Evolutionary conservation across 768 basidiomycete species (phyloP), one percentile per base, ranked within the genome.

Genomic region (Phylloporus sp.): DNA sequence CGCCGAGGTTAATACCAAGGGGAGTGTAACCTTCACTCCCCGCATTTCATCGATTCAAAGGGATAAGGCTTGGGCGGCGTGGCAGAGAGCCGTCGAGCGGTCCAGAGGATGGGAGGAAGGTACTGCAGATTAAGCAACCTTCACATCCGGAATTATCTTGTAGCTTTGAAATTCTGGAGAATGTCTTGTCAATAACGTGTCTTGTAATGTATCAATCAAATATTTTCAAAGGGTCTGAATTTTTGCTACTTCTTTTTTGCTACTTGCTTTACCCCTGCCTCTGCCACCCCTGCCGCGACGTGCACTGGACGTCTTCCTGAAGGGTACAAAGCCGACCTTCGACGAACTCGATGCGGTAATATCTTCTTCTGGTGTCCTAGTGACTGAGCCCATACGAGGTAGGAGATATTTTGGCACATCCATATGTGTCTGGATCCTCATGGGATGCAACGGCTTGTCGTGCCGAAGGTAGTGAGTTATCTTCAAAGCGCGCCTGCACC

Each of bases 321-420:
- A 95, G 0, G 88, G 86, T 16, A 88, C 81, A 59, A 91, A 90
- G 11, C 77, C 78, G 32, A 71, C 75, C 24, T 70, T 70, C 6
- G 53, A 27, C 5, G 48, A 10, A 34, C 72, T 47, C 27, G 38
- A 38, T 4, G 48, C 1, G 5, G 28, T 47, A 29, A 43, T 52
- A 16, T 54, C 63, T 22, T 62, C 72, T 3, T 50, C 65, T 12
- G 73, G 72, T 0, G 65, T 63, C 9, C 74, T 77, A 11, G 73
- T 44, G 3, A 86, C 82, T 4, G 57, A 28, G n/a, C 54, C 54
- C 43, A 91, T 86, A 26, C 82, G 82, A 3, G 95, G 95, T 55
- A 97, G 76, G 24, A 98, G 76, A 65, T 99, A 99, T 49, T 85
- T 86, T 1, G 95, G 97, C 5, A 98, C 84, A 69, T 95, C 97